Evolutionary conservation across 176 grass and related monocot species (phyloP), one percentile per base, ranked within the genome.

Genomic region (Otatea glauca): DNA sequence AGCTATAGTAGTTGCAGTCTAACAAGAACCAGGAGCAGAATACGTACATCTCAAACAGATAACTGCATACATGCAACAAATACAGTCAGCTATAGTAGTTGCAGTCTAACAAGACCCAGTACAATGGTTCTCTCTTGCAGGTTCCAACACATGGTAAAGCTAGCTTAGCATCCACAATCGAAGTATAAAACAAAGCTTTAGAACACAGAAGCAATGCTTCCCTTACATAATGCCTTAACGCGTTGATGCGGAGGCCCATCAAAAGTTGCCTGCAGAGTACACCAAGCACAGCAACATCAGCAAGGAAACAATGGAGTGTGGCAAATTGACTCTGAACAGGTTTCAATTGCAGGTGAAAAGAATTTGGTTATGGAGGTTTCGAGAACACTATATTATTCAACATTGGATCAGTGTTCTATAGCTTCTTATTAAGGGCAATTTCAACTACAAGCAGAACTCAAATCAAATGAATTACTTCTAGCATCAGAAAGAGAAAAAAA

Each of bases 191-290:
- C 54, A 58, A n/a, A 58, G 54, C 7, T n/a, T 7, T 58, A n/a
- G 15, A 44, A 86, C 45, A 80, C 24, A 32, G n/a, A 41, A 65
- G 35, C 24, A 35, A 35, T 63, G 25, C 65, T 65, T 41, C 34
- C 4, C 41, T 38, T 51, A 38, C 38, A 20, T 23, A 20, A 68
- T 24, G 70, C 65, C 66, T 73, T 84, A 35, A 48, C 5, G 6
- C 7, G 62, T 84, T 32, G 45, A 42, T 20, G 37, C 24, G n/a
- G 67, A 66, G 49, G 25, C 13, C 80, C 80, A 24, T 37, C 15
- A 65, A 45, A 83, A 88, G 18, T 8, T 58, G 56, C 59, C 87
- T 88, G 80, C 74, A 16, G 49, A 75, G 75, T 20, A 75, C 37
- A 84, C 0, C 32, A 72, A 65, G 51, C 5, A 65, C 3, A 14